These are phyloP conservation scores for Citrullus mucosospermus DNA, from an alignment of 306 rosid genomes.

Conservation along the genomic window DNA sequence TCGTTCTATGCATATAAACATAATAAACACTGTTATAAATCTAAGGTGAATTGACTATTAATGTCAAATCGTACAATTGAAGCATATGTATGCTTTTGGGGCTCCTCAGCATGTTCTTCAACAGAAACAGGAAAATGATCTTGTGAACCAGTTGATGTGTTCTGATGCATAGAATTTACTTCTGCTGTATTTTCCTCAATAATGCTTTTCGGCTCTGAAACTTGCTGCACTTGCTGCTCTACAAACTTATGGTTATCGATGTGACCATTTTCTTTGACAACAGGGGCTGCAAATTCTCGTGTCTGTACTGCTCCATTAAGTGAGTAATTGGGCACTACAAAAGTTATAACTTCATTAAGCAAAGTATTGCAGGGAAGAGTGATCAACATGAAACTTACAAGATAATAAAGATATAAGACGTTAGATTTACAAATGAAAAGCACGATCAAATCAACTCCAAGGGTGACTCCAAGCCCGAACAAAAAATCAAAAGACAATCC, in stretches of 20 bases:
- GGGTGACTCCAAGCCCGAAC: not conserved
- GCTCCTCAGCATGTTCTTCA: constrained; percentile 78
- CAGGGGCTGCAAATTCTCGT: constrained; percentile 50
- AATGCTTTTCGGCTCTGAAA: constrained; percentile 41
- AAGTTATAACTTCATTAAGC: constrained; percentile 8
- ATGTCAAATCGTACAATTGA: constrained; percentile 58
- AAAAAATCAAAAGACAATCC: not conserved
- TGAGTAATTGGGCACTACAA: constrained; percentile 65
- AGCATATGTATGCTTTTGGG: constrained; percentile 91
- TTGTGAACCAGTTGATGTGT: constrained; percentile 31
- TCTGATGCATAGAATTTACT: constrained; percentile 52
- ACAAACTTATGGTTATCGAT: constrained; percentile 48
- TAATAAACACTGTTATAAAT: constrained; percentile 1
- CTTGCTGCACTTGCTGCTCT: constrained; percentile 54
- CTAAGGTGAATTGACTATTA: not conserved
- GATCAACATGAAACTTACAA: not conserved
- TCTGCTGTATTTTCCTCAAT: constrained; percentile 43
- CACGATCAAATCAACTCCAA: not conserved
- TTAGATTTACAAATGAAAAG: not conserved
- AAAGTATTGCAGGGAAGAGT: not conserved
- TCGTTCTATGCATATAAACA: not conserved
- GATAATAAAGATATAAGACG: not conserved
- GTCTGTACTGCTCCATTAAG: constrained; percentile 56
- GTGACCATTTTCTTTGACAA: constrained; percentile 59
- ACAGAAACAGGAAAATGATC: constrained; percentile 48